Evolutionary conservation across 495 filamentous ascomycete genomes (phyloP).

Genomic region (Astrothelium subdiscretum): DNA sequence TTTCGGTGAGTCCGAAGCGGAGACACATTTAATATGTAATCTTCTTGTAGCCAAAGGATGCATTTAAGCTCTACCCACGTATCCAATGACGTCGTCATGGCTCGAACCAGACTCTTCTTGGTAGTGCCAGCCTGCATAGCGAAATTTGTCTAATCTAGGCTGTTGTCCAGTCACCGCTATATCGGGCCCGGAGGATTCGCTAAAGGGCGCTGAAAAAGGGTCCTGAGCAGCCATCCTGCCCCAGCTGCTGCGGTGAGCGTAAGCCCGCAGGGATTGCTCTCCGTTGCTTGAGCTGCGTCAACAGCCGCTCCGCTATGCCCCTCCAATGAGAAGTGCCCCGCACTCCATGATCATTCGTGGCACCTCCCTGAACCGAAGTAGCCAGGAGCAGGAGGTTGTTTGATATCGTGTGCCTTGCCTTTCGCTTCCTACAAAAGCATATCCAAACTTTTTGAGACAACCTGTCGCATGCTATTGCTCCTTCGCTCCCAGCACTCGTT

Average conservation of each 20-base stretch:
- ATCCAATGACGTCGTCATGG: background rate
- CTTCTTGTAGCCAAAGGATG: background rate
- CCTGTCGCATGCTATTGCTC: background rate
- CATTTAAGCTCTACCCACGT: background rate
- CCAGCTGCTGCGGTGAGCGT: background rate
- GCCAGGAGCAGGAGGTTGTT: background rate
- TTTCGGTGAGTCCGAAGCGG: background rate
- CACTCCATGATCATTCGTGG: background rate
- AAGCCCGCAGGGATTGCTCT: background rate
- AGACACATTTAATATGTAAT: background rate
- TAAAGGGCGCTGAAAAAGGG: background rate
- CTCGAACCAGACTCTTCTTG: background rate
- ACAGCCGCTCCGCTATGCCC: background rate
- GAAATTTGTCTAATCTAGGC: background rate
- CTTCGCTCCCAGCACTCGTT: background rate
- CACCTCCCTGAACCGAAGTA: conserved; percentile 2
- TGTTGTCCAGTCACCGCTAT: background rate
- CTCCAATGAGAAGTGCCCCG: background rate
- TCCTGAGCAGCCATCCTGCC: background rate
- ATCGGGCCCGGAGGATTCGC: background rate
- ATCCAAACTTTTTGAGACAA: too few species aligned
- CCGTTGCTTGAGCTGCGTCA: background rate
- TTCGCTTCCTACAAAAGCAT: background rate
- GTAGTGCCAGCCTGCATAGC: background rate
- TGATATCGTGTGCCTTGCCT: background rate